Evolutionary conservation across 306 rosid genomes (phyloP).

Genomic region (Begonia peltatifolia): DNA sequence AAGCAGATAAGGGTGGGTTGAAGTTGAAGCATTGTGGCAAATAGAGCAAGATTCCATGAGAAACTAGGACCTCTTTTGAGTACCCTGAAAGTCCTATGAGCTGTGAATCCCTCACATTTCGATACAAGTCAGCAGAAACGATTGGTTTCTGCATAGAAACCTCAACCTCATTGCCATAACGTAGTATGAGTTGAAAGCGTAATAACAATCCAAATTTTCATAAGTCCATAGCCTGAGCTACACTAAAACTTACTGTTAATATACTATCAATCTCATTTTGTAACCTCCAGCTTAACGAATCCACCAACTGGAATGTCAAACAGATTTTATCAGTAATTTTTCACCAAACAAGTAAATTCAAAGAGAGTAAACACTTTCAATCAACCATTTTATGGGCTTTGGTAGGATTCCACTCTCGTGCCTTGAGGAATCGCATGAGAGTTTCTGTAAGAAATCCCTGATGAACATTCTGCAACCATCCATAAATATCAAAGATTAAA

Average conservation of each 20-base stretch:
- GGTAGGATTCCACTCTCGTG: conserved; percentile 76
- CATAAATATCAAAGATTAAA: background rate
- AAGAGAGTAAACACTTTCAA: no score
- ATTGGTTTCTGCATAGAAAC: conserved; percentile 70
- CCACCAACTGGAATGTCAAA: conserved; percentile 45
- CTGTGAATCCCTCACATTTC: conserved; percentile 79
- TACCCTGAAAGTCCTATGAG: conserved; percentile 89
- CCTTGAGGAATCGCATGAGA: conserved; percentile 73
- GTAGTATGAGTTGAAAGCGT: no score
- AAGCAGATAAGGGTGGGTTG: no score
- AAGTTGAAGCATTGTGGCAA: no score
- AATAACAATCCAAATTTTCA: no score
- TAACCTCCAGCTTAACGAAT: conserved; percentile 76
- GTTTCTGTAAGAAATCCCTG: conserved; percentile 60
- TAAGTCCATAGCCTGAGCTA: no score
- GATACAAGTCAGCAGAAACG: conserved; percentile 55
- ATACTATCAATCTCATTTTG: conserved; percentile 83
- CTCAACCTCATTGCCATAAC: no score
- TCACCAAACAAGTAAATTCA: no score
- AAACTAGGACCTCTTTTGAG: conserved; percentile 52
- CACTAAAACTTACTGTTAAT: conserved; percentile 45
- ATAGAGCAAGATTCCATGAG: no score
- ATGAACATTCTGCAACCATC: conserved; percentile 64
- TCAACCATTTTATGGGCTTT: conserved; percentile 70
- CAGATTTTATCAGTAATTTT: no score